These are phyloP conservation scores for Papilionanthe hybrid DNA, from an alignment of 116 monocot species.

Conservation along the genomic window DNA sequence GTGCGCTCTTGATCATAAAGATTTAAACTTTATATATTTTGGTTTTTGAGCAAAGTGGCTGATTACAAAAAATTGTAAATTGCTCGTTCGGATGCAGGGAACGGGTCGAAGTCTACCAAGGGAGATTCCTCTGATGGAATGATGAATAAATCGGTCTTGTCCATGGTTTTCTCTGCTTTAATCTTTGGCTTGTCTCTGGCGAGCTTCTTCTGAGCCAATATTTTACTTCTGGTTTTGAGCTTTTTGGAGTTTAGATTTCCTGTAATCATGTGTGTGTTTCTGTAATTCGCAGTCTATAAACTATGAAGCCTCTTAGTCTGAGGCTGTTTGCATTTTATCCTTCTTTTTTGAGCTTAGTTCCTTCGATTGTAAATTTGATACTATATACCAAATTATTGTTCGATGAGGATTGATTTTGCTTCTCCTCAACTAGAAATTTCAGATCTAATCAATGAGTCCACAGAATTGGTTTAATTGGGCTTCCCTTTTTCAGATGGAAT, in stretches of 20 bases:
- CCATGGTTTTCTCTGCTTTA: not conserved
- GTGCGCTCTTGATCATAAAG: not conserved
- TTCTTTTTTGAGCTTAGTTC: not conserved
- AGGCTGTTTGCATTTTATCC: not conserved
- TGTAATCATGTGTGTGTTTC: not conserved
- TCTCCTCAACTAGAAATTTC: too few relatives aligned
- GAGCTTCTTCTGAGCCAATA: not conserved
- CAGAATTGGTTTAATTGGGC: too few relatives aligned
- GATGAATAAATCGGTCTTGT: not conserved
- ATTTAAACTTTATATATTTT: not conserved
- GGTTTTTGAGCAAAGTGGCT: not conserved
- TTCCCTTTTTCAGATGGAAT: too few relatives aligned
- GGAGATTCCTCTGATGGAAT: not conserved
- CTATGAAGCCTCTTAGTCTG: not conserved
- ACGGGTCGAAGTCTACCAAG: conserved; percentile 1
- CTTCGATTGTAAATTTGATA: not conserved
- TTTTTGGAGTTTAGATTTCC: not conserved
- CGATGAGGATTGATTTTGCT: not conserved
- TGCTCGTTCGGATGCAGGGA: not conserved
- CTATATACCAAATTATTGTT: not conserved
- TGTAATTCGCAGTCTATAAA: not conserved
- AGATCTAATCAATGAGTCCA: too few relatives aligned
- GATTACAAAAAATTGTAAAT: not conserved
- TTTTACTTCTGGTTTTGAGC: not conserved
- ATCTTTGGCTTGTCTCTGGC: not conserved